phyloP scores from a whole-genome alignment of 106 monocot species.

The Allium sativum region DNA sequence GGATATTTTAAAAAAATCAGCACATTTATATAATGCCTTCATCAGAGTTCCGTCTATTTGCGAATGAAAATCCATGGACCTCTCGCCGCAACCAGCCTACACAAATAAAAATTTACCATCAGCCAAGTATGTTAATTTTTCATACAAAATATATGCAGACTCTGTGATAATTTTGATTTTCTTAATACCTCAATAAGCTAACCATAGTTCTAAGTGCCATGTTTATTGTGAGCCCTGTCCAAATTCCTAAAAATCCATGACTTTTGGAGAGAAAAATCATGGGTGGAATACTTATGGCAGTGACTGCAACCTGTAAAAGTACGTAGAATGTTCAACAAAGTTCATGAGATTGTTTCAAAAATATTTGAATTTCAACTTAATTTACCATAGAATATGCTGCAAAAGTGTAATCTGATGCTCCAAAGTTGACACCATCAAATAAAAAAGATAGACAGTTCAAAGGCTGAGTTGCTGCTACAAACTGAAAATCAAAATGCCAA shows the following conservation, averaged over 20 bases:
- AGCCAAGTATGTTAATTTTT: no score
- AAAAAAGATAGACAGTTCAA: constrained; percentile 55
- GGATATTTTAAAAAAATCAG: no score
- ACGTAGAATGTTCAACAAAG: not conserved
- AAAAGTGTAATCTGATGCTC: constrained; percentile 57
- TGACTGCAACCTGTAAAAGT: constrained; percentile 31
- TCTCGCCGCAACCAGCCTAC: constrained; percentile 36
- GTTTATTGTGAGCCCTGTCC: constrained; percentile 60
- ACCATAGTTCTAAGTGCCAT: constrained; percentile 46
- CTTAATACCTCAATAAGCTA: constrained; percentile 43
- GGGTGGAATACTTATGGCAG: constrained; percentile 30
- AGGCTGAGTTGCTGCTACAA: constrained; percentile 49
- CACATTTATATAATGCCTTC: no score
- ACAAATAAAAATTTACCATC: not conserved
- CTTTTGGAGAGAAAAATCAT: constrained; percentile 34
- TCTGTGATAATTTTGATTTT: no score
- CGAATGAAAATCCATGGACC: constrained; percentile 37
- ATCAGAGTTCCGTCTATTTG: not conserved
- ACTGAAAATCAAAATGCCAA: constrained; percentile 16
- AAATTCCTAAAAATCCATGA: constrained; percentile 54
- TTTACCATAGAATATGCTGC: constrained; percentile 59
- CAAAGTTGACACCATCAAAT: constrained; percentile 62
- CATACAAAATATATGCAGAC: no score
- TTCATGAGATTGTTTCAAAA: no score
- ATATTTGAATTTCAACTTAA: not conserved